These are phyloP conservation scores for Vitis riparia DNA, from an alignment of 164 flowering plant genomes.

Conservation along the genomic window DNA sequence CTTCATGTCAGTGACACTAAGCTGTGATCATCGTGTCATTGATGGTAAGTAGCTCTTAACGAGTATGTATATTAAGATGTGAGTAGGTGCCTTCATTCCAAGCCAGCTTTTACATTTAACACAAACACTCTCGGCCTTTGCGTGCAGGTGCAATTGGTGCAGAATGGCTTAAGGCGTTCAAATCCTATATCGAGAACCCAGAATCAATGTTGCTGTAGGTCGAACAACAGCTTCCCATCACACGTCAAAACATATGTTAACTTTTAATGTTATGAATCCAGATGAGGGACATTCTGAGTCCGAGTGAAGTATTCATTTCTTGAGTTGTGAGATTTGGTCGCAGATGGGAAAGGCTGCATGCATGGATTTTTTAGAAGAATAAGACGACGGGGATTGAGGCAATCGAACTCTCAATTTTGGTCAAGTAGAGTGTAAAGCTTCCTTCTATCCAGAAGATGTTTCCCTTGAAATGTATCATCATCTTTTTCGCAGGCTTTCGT, in stretches of 20 bases:
- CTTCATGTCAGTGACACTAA: conserved; percentile 88
- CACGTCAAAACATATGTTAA: background rate
- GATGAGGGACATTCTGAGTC: conserved; percentile 15
- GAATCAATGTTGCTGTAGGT: conserved; percentile 78
- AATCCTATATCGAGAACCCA: conserved; percentile 87
- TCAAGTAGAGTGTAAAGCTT: conserved; percentile 1
- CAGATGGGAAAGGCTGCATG: background rate
- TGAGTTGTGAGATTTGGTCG: conserved; percentile 2
- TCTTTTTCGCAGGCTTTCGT: no score
- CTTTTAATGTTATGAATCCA: conserved; percentile 7
- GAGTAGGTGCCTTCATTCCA: background rate
- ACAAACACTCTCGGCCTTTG: background rate
- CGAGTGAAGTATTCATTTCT: background rate
- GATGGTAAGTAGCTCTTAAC: conserved; percentile 58
- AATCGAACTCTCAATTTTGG: background rate
- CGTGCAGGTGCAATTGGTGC: conserved; percentile 95
- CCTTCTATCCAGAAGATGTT: background rate
- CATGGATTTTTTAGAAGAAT: background rate
- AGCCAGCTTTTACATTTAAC: no score
- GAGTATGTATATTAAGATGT: background rate
- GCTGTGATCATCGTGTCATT: conserved; percentile 97
- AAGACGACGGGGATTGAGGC: background rate
- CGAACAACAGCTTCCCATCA: background rate
- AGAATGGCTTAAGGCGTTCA: conserved; percentile 89
- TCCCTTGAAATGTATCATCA: no score